phyloP scores from a whole-genome alignment of 208 protist species.

The Trypanosoma grayi region DNA sequence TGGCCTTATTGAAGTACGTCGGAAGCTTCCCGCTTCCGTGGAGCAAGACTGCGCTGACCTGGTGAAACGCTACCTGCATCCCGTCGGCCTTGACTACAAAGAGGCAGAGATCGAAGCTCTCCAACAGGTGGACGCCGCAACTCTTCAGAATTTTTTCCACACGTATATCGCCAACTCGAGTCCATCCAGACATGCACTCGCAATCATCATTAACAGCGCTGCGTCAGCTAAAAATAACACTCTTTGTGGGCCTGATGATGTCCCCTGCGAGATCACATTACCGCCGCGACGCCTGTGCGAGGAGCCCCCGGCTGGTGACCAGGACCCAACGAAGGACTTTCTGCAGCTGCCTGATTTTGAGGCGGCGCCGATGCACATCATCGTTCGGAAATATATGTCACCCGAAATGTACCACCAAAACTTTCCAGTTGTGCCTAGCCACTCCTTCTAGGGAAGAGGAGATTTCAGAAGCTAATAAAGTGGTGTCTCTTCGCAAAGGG shows the following conservation, averaged over 20 bases:
- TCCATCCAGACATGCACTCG: slow-evolving; percentile 31
- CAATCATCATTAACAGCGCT: slow-evolving; percentile 40
- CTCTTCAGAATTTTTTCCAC: slow-evolving; percentile 39
- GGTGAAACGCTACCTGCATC: slow-evolving; percentile 29
- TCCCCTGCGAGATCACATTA: slow-evolving; percentile 6
- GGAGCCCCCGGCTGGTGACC: not conserved
- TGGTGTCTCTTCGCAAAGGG: too few species aligned
- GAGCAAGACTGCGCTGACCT: slow-evolving; percentile 35
- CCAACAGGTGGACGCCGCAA: slow-evolving; percentile 24
- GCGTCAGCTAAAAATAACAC: slow-evolving; percentile 17
- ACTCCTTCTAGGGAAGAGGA: slow-evolving; percentile 4
- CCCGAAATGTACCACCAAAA: slow-evolving; percentile 11
- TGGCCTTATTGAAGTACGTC: slow-evolving; percentile 38
- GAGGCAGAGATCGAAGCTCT: slow-evolving; percentile 40
- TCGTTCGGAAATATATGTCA: slow-evolving; percentile 7
- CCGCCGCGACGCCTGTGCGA: slow-evolving; percentile 10
- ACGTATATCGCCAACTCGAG: slow-evolving; percentile 40
- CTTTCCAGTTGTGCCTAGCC: slow-evolving; percentile 8
- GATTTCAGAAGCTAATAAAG: too few species aligned
- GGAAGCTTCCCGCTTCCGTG: slow-evolving; percentile 52
- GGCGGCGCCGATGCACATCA: slow-evolving; percentile 3
- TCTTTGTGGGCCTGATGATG: slow-evolving; percentile 1
- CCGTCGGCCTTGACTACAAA: slow-evolving; percentile 28
- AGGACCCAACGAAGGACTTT: not conserved
- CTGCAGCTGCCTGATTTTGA: slow-evolving; percentile 34